These are phyloP conservation scores for Citrus inodora DNA, from an alignment of 345 rosid genomes.

Conservation along the genomic window DNA sequence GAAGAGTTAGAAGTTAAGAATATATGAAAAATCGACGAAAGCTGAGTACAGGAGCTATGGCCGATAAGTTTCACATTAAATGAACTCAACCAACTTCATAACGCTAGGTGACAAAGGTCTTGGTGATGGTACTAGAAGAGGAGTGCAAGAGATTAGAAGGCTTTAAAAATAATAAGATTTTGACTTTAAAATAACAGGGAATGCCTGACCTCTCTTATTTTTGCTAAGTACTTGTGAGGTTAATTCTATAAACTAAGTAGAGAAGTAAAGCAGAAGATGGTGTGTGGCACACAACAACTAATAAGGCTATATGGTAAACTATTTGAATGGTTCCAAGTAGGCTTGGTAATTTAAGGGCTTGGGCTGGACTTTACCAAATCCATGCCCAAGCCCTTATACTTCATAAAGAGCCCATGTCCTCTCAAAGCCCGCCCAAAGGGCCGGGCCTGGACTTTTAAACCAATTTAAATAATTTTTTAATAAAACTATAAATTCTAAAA, in stretches of 20 bases:
- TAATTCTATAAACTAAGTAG: neutral
- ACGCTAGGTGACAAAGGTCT: neutral
- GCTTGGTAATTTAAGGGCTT: too few species aligned
- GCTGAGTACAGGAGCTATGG: neutral
- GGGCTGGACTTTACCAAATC: too few species aligned
- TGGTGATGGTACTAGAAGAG: slow-evolving; percentile 4
- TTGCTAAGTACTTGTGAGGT: neutral
- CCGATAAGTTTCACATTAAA: neutral
- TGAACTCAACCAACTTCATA: slow-evolving; percentile 12
- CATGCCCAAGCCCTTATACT: too few species aligned
- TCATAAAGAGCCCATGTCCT: too few species aligned
- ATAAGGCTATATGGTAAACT: neutral
- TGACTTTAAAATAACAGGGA: neutral
- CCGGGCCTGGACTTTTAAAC: too few species aligned
- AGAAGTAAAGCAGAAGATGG: neutral
- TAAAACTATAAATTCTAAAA: too few species aligned
- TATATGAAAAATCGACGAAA: neutral
- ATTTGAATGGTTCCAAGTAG: neutral
- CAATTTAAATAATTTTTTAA: too few species aligned
- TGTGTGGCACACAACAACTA: neutral
- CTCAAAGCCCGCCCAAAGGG: too few species aligned
- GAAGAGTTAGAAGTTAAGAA: neutral
- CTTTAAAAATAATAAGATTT: slow-evolving; percentile 5
- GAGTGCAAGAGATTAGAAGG: slow-evolving; percentile 8
- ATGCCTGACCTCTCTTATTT: neutral